Base-by-base conservation (phyloP, 305 asterid species). In the Solanum hybrid region DNA sequence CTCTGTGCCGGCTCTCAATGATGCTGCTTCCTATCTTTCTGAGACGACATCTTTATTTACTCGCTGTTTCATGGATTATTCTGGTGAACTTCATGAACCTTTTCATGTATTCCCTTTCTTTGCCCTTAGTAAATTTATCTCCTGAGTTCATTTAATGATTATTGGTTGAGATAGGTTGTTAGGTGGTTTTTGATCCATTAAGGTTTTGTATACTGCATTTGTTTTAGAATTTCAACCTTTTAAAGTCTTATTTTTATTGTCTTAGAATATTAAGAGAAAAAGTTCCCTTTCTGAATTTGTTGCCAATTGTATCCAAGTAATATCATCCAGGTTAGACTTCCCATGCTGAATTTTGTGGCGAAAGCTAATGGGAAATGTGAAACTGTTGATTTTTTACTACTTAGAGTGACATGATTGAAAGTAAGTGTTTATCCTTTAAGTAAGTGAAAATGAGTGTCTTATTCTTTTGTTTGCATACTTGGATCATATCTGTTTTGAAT, bases 1-100 rank as follows among this genome's bases (percentile, higher is more conserved):
- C 83, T 95, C 98, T 51, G 93, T 97, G 73, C 99, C 99, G 9
- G 89, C 95, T 88, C 90, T 98, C 78, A 92, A 94, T 83, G 98
- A 95, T 2, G 99, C 99, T 77, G 98, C 99, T 90, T 92, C 98
- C 57, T 96, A 95, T 94, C 91, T 97, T 86, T 95, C 99, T 11
- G 97, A 96, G 88, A 94, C 98, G 7, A 93, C 98, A 65, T 96
- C 98, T 10, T 94, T 94, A 87, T 95, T 96, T 91, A 95, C 99
- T 37, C 94, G 98, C 29, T 98, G 98, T 92, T 97, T 97, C 91
- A 86, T 95, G 33, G 96, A 94, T 87, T 93, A 90, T 92, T 91
- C 97, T 24, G 92, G 98, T 96, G 92, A 51, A 75, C 90, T 88
- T 89, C 77, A 85, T 85, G 45, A 45, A 31, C n/a, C 24, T 51